A percentile compares a stretch with the other conserved stretches of the same genome.
phyloP scores from a whole-genome alignment of 805 yeast genomes.

The Suhomyces sp. region DNA sequence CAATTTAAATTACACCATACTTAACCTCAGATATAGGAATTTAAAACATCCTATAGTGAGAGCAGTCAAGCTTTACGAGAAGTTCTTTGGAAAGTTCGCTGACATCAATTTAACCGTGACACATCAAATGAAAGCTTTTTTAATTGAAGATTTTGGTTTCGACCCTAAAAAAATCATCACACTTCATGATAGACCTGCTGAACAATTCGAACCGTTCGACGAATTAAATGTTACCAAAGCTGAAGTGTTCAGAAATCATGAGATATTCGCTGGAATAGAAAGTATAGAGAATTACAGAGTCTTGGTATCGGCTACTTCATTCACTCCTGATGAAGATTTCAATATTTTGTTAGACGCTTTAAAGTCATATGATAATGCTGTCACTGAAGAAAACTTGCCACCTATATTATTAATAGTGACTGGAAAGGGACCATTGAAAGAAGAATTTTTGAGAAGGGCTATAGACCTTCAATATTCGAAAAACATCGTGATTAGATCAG shows the following conservation, averaged over 20 bases:
- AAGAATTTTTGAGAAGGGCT: conserved; percentile 50
- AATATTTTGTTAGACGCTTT: conserved; percentile 67
- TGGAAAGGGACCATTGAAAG: conserved; percentile 88
- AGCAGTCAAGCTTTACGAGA: conserved; percentile 63
- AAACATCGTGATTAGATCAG: conserved; percentile 57
- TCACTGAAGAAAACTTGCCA: conserved; percentile 29
- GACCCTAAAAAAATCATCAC: conserved; percentile 49
- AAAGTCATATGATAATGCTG: conserved; percentile 49
- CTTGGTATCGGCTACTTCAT: conserved; percentile 86
- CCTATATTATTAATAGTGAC: conserved; percentile 76
- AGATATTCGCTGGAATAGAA: conserved; percentile 26
- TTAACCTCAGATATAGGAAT: conserved; percentile 61
- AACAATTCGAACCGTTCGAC: conserved; percentile 56
- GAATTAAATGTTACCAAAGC: conserved; percentile 31
- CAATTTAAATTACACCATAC: conserved; percentile 81
- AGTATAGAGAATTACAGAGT: conserved; percentile 49
- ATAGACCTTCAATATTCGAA: conserved; percentile 41
- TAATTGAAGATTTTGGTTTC: conserved; percentile 57
- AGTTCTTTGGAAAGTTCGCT: conserved; percentile 58
- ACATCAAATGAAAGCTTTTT: conserved; percentile 60
- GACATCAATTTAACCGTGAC: conserved; percentile 81
- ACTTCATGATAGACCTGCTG: conserved; percentile 84
- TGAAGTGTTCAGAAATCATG: conserved; percentile 25
- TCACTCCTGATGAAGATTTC: conserved; percentile 94
- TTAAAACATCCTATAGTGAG: conserved; percentile 61